Conservation (phyloP, 495 filamentous ascomycete species). For the Xylaria intraflava region DNA sequence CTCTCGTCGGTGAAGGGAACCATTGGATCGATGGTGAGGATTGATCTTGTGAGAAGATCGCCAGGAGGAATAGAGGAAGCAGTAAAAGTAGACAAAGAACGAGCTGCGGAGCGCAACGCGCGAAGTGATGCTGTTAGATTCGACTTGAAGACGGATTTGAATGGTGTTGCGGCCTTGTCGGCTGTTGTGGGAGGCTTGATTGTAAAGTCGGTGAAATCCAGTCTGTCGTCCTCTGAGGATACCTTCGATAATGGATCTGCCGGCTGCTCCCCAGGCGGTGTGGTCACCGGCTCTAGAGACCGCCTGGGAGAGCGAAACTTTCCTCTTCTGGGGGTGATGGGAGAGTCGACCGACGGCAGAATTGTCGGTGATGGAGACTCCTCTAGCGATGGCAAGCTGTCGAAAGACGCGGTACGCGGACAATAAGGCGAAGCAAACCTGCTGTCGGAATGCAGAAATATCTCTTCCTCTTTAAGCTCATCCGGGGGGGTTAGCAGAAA, state of each 20-base stretch:
- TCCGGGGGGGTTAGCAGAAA: constrained; percentile 51
- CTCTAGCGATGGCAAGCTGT: constrained; percentile 43
- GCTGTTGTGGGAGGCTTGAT: constrained; percentile 13
- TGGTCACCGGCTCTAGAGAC: constrained; percentile 39
- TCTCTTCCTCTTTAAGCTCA: constrained; percentile 41
- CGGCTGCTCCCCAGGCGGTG: constrained; percentile 32
- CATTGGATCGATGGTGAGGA: constrained; percentile 66
- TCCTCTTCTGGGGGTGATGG: constrained; percentile 29
- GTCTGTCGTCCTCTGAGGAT: constrained; percentile 26
- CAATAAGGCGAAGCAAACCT: constrained; percentile 35
- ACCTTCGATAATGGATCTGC: constrained; percentile 41
- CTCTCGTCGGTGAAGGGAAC: constrained; percentile 80
- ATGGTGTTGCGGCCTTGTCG: constrained; percentile 34
- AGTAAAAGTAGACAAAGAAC: constrained; percentile 70
- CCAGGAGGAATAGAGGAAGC: constrained; percentile 72
- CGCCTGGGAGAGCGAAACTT: constrained; percentile 34
- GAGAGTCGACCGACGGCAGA: constrained; percentile 35
- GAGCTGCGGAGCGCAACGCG: constrained; percentile 78
- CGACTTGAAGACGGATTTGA: constrained; percentile 69
- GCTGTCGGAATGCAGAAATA: constrained; percentile 37
- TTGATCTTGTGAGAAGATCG: constrained; percentile 82
- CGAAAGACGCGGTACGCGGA: constrained; percentile 39
- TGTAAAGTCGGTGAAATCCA: constrained; percentile 43
- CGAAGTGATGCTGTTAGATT: constrained; percentile 90
- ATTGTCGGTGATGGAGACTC: constrained; percentile 36